phyloP scores from a whole-genome alignment of 2,329 filamentous ascomycete genomes.

The Aspergillus alliaceus region DNA sequence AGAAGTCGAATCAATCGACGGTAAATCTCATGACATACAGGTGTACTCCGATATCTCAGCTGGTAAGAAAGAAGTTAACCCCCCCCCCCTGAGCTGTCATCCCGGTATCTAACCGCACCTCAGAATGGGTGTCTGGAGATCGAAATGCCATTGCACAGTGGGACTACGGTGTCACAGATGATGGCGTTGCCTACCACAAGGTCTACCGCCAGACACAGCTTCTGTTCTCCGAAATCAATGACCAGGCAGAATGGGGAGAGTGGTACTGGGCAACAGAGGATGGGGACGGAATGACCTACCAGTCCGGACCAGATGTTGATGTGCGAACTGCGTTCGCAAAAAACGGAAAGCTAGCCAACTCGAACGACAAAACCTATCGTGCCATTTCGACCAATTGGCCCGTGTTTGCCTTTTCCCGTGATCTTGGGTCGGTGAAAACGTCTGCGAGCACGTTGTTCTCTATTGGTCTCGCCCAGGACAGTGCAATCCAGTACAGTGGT shows the following conservation, averaged over 20 bases:
- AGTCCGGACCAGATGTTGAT: conserved; percentile 47
- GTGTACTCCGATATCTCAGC: conserved; percentile 72
- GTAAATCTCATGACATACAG: conserved; percentile 62
- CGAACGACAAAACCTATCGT: conserved; percentile 51
- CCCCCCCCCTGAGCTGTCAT: not conserved
- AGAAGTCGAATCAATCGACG: conserved; percentile 63
- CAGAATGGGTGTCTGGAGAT: conserved; percentile 73
- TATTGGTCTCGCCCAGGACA: conserved; percentile 50
- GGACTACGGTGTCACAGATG: conserved; percentile 55
- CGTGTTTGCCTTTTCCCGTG: conserved; percentile 54
- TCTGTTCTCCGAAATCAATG: conserved; percentile 47
- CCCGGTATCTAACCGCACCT: not conserved
- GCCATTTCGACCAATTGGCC: conserved; percentile 52
- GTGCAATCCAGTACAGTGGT: conserved; percentile 53
- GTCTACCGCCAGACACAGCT: conserved; percentile 49
- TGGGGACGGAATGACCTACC: conserved; percentile 42
- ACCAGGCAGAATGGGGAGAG: conserved; percentile 55
- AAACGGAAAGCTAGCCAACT: conserved; percentile 46
- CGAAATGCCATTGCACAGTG: conserved; percentile 58
- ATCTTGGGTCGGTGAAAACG: conserved; percentile 48
- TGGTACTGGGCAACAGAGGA: conserved; percentile 55
- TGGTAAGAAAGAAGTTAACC: conserved; percentile 48
- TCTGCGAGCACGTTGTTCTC: conserved; percentile 48
- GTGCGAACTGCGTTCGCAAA: conserved; percentile 50
- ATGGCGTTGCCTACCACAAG: conserved; percentile 63